Evolutionary conservation across 2,329 filamentous ascomycete species (phyloP).

Genomic region (Thermomyces lanuginosus): DNA sequence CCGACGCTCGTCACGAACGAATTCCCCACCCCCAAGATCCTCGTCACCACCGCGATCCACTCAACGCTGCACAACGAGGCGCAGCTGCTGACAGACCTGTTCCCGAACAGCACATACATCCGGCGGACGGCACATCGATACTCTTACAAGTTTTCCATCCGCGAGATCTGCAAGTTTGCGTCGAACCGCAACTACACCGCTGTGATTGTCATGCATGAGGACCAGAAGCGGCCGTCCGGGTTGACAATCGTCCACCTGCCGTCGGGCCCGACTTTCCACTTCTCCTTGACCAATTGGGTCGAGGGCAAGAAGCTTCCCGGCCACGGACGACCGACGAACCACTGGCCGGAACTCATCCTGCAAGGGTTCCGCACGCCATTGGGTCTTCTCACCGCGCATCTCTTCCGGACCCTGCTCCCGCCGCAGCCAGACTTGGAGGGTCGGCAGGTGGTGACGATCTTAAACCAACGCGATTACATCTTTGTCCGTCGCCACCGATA

Average conservation of each 20-base stretch:
- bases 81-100: constrained; percentile 58
- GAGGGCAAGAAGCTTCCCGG: constrained; percentile 76
- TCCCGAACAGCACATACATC: constrained; percentile 70
- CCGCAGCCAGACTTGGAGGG: constrained; percentile 68
- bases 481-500: constrained; percentile 85
- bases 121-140: constrained; percentile 69
- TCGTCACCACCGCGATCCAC: constrained; percentile 82
- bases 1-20: constrained; percentile 39
- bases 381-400: constrained; percentile 68
- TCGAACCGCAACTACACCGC: constrained; percentile 67
- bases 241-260: constrained; percentile 75
- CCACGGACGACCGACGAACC: constrained; percentile 76
- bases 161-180: constrained; percentile 79
- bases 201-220: constrained; percentile 72
- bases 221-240: constrained; percentile 68
- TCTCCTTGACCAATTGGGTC: constrained; percentile 77
- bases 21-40: constrained; percentile 56
- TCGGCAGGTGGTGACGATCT: constrained; percentile 75
- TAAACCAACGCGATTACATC: constrained; percentile 93
- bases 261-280: constrained; percentile 78
- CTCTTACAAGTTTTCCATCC: constrained; percentile 76
- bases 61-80: constrained; percentile 76
- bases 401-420: constrained; percentile 70
- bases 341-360: constrained; percentile 75
- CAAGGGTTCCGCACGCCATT: constrained; percentile 93